Percentiles rank a stretch among this genome's conserved stretches.
phyloP scores from a whole-genome alignment of 2,329 filamentous ascomycete species.

The Xylariaceae sp. region DNA sequence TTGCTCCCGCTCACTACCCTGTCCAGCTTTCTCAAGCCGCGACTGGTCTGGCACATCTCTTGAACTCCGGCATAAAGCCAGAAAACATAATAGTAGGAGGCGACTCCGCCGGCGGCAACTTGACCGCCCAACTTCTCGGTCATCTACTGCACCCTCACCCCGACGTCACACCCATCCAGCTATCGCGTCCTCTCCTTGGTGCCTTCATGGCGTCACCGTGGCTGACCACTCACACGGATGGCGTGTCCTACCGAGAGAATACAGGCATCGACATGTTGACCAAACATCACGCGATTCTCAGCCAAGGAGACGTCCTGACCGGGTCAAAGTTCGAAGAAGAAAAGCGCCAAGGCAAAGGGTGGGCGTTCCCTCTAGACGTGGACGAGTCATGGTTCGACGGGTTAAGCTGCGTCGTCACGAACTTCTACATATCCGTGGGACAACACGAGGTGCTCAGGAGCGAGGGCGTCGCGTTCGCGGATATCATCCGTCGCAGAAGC shows the following conservation, averaged over 20 bases:
- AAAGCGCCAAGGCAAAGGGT: neutral
- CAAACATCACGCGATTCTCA: neutral
- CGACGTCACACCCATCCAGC: neutral
- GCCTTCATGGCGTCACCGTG: neutral
- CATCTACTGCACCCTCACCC: neutral
- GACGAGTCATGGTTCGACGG: neutral
- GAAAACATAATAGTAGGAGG: neutral
- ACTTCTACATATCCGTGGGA: neutral
- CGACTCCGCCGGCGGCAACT: neutral
- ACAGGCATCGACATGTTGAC: neutral
- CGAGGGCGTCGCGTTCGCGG: neutral
- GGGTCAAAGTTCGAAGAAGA: neutral
- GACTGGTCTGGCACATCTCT: neutral
- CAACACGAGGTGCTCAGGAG: neutral
- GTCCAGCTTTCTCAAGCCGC: neutral
- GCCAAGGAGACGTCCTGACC: neutral
- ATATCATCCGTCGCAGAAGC: neutral
- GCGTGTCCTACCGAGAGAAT: neutral
- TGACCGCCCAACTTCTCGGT: neutral
- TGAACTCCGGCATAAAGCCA: neutral
- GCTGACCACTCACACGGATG: neutral
- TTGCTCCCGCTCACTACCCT: neutral
- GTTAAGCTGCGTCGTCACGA: neutral
- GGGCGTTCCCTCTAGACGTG: neutral
- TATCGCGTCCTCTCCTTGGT: neutral